Base-by-base conservation (phyloP, 1,139 yeast species). In the Chernovozyma aurita region DNA sequence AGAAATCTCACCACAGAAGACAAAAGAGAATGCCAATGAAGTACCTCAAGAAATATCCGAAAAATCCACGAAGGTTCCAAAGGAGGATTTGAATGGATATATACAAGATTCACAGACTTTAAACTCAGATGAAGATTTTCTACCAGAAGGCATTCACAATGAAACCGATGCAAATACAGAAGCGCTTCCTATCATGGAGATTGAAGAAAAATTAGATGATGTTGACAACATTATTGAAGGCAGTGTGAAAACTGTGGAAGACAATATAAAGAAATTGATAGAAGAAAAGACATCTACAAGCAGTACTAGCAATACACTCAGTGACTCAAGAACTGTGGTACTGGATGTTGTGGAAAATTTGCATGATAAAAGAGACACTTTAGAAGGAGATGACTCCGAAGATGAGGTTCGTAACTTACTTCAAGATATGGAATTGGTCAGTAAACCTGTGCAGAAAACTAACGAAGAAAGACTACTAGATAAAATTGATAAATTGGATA, bases 341-440 rank as follows among this genome's bases (percentile, higher is more conserved):
- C 6, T 7, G 9, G 22, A 20, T 7, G 22, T 20, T 20, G 6
- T 20, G 9, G 22, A 20, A 20, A 14, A 18, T 24, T 22, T 25
- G 24, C 15, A 11, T 20, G 28, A 28, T 14, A 20, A 28, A 17
- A n/a, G n/a, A n/a, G n/a, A n/a, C n/a, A n/a, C n/a, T n/a, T n/a
- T n/a, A n/a, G n/a, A n/a, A n/a, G n/a, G n/a, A n/a, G n/a, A n/a
- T n/a, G 28, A 24, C 4, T 7, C 28, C 13, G 39, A 28, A 12
- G 36, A 35, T 5, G 65, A 64, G 26, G 45, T 74, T n/a, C 43
- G 52, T 16, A 73, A 68, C 33, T 50, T 78, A 17, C 52, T 74
- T 22, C 61, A 65, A 32, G 81, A 76, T 46, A 72, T 78, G 80
- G 80, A 69, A 26, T 45, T 71, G 3, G 44, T 49, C 17, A 44